Evolutionary conservation across 352 stramenopile species (phyloP).

Genomic region (Albugo laibachii): DNA sequence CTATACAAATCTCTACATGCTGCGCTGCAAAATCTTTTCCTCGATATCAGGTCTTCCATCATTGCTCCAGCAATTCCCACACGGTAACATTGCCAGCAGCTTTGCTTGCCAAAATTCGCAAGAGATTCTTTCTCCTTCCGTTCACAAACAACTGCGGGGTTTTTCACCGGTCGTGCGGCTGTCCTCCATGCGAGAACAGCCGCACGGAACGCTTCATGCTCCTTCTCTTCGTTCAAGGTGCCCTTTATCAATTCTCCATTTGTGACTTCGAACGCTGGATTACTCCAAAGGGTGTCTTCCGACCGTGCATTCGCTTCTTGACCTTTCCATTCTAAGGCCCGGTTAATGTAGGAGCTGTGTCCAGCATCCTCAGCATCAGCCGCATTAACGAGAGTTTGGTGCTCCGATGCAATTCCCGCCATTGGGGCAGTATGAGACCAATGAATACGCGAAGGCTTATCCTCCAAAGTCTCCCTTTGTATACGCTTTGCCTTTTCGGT

Average conservation of each 20-base stretch:
- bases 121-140: conserved; percentile 25
- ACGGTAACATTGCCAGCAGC: conserved; percentile 71
- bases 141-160: conserved; percentile 7
- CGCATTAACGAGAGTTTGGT: conserved; percentile 13
- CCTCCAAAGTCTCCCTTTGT: too few species aligned
- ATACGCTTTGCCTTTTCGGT: neutral
- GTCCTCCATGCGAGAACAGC: conserved; percentile 40
- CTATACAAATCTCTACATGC: conserved; percentile 19
- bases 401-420: conserved; percentile 30
- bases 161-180: neutral
- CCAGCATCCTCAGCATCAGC: neutral
- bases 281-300: neutral
- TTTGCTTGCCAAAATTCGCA: conserved; percentile 20
- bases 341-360: conserved; percentile 21
- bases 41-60: conserved; percentile 19
- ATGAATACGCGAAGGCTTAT: too few species aligned
- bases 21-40: conserved; percentile 28
- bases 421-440: neutral
- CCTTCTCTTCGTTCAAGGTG: conserved; percentile 45
- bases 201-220: conserved; percentile 35
- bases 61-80: conserved; percentile 20
- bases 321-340: conserved; percentile 8
- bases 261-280: too few species aligned
- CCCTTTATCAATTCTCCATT: conserved; percentile 32
- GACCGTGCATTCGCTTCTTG: neutral